Percentiles rank a stretch among this genome's conserved stretches.
Evolutionary conservation across 148 eudicot genomes (phyloP).

Genomic region (Silene uniflora): DNA sequence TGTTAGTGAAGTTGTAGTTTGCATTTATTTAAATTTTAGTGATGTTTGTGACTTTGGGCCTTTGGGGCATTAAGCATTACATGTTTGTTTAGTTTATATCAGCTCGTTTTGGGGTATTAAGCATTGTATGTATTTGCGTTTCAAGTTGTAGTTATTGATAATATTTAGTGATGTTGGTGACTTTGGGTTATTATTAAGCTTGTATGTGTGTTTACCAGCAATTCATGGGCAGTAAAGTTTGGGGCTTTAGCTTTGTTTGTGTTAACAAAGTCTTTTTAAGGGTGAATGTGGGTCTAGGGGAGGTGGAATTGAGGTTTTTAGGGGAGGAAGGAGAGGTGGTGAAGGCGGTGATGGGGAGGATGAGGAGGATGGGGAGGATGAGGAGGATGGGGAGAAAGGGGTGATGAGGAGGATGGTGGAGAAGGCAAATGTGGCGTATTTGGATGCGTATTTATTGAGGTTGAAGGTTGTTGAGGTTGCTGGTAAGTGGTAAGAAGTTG

Average conservation of each 20-base stretch:
- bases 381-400: background rate
- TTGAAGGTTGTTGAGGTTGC: constrained; percentile 1
- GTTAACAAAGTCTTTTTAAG: background rate
- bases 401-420: background rate
- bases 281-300: too few species aligned
- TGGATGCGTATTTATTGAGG: constrained; percentile 9
- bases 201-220: too few species aligned
- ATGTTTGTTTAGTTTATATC: too few species aligned
- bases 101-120: too few species aligned
- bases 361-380: background rate
- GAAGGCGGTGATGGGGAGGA: background rate
- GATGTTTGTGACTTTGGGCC: too few species aligned
- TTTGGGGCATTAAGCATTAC: too few species aligned
- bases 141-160: too few species aligned
- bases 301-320: background rate
- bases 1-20: too few species aligned
- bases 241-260: background rate
- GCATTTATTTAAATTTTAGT: too few species aligned
- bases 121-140: too few species aligned
- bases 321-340: background rate
- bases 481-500: background rate
- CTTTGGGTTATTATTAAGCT: too few species aligned
- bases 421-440: background rate
- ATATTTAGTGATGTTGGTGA: background rate
- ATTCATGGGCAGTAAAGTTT: too few species aligned